These are phyloP conservation scores for Ochetophila trinervis DNA, from an alignment of 306 rosid genomes.

Conservation along the genomic window DNA sequence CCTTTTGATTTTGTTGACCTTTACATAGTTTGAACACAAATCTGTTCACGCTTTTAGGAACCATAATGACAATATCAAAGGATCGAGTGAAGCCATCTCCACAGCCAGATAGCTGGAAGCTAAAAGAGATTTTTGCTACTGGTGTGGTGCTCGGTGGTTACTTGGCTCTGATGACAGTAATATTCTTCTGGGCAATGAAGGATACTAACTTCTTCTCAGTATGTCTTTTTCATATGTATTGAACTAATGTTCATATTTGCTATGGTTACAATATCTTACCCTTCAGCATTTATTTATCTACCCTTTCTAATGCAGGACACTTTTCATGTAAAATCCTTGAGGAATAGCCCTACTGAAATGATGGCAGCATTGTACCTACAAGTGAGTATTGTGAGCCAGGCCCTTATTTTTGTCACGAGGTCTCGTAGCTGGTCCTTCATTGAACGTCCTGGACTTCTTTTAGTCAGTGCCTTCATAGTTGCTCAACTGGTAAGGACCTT, in stretches of 20 bases:
- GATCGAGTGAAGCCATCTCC: constrained; percentile 99
- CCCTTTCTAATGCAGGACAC: constrained; percentile 45
- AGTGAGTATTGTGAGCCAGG: constrained; percentile 98
- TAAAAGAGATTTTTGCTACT: constrained; percentile 92
- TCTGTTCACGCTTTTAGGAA: constrained; percentile 49
- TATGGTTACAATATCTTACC: not conserved
- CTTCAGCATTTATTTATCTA: constrained; percentile 2
- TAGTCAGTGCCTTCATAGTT: constrained; percentile 69
- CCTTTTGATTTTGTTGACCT: not conserved
- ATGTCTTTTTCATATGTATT: constrained; percentile 17
- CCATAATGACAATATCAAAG: constrained; percentile 97
- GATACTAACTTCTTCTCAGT: constrained; percentile 81
- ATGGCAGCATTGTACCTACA: constrained; percentile 98
- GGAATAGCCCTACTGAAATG: constrained; percentile 37
- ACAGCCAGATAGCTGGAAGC: constrained; percentile 89
- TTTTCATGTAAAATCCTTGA: constrained; percentile 49
- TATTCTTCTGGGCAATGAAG: constrained; percentile 77
- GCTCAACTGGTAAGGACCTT: constrained; percentile 80
- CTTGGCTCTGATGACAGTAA: constrained; percentile 92
- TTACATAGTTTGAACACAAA: not conserved
- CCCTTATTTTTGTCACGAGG: constrained; percentile 91
- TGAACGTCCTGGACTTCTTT: constrained; percentile 93
- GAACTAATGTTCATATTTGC: not conserved
- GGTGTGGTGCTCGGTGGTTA: constrained; percentile 94
- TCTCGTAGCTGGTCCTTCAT: constrained; percentile 91